Evolutionary conservation across 164 flowering plant species (phyloP), one percentile per base, ranked within the genome.

Genomic region (Annona cherimola): DNA sequence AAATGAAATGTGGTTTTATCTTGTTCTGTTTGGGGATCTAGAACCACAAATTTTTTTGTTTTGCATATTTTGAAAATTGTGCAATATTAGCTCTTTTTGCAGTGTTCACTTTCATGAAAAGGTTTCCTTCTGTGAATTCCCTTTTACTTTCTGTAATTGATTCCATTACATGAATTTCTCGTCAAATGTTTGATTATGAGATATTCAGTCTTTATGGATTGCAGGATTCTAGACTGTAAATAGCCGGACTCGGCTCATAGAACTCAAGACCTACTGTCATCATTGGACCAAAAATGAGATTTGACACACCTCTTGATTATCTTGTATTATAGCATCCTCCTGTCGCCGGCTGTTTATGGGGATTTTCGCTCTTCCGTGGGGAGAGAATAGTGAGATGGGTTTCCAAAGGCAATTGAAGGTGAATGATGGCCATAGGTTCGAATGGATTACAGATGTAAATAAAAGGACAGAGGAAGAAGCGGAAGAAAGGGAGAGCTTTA

Each of bases 251-350:
- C 50, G 3, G 16, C 59, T 4, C 54, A 43, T n/a, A 40, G 60
- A 8, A 46, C 26, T 64, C 41, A 19, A 55, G 45, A 64, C n/a
- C 42, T 42, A 11, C 61, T 69, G 18, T 19, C 16, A 12, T 46
- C 60, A 45, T 68, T 16, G 42, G 35, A 26, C 40, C 14, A 39
- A 72, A 64, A 54, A 72, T 72, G 74, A 66, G 55, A 71, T 80
- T 95, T 0, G 95, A 90, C 46, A 76, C 85, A 4, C 85, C 81
- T 72, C 82, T 91, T 72, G 97, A 91, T 69, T 87, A 83, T 85
- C 94, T 93, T 26, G 85, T 86, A 45, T 87, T 89, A 80, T 91
- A 89, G 68, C 74, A 89, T 68, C 87, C 97, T 5, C 95, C 98
- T 64, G 12, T 62, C 44, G 4, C 35, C 35, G 35, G 35, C 35